Percentiles rank a stretch among this genome's conserved stretches.
phyloP scores from a whole-genome alignment of 1,284 basidiomycete genomes.

The Tilletia indica region DNA sequence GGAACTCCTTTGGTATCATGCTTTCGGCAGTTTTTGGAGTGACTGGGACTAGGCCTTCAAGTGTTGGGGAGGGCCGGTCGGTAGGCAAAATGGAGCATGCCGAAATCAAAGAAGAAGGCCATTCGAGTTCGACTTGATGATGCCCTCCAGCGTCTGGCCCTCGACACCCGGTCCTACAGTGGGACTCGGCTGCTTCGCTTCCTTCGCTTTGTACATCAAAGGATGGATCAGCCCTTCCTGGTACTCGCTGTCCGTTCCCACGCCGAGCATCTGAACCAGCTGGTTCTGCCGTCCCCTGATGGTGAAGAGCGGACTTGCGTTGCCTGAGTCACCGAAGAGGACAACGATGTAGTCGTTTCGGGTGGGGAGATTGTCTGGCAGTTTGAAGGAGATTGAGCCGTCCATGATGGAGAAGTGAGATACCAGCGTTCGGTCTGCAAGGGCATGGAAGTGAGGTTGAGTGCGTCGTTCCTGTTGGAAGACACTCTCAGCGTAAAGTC shows the following conservation, averaged over 20 bases:
- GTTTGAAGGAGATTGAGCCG: constrained; percentile 26
- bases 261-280: not conserved
- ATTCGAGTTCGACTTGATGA: constrained; percentile 6
- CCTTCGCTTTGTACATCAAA: not conserved
- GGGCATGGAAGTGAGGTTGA: no score
- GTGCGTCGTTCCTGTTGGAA: no score
- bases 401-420: constrained; percentile 25
- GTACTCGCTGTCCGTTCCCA: not conserved
- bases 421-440: constrained; percentile 28
- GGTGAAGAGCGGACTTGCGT: constrained; percentile 33
- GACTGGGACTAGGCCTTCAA: no score
- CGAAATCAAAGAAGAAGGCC: not conserved
- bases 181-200: not conserved
- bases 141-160: not conserved
- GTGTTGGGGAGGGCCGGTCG: no score
- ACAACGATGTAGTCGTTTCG: constrained; percentile 39
- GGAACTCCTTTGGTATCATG: no score
- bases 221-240: not conserved
- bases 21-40: no score
- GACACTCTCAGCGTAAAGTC: no score
- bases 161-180: not conserved
- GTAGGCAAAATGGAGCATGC: no score
- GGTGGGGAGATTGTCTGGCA: constrained; percentile 25
- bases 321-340: constrained; percentile 39
- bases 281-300: constrained; percentile 24